Evolutionary conservation across 2,329 filamentous ascomycete species (phyloP).

Genomic region (Diaporthe aspalathi): DNA sequence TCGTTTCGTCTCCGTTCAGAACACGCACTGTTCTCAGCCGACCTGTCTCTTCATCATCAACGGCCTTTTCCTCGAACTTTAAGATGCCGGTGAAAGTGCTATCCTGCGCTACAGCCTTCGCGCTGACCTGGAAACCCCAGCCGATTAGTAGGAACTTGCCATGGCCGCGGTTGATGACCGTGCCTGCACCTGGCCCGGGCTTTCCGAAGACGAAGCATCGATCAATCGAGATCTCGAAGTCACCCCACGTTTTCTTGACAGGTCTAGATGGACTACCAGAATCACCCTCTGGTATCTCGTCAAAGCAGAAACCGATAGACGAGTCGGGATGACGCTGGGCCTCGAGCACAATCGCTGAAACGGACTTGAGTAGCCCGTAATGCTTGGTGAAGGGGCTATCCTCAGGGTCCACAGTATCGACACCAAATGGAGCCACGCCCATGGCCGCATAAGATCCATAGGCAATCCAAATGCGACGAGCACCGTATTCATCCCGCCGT

Average conservation of each 20-base stretch:
- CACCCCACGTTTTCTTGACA: constrained; percentile 39
- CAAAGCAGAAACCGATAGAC: constrained; percentile 19
- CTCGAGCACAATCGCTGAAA: constrained; percentile 15
- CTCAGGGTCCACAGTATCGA: background rate
- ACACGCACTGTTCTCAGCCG: constrained; percentile 48
- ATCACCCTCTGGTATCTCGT: background rate
- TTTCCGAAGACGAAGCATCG: constrained; percentile 49
- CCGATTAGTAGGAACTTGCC: constrained; percentile 45
- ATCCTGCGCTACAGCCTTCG: constrained; percentile 40
- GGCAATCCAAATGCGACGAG: constrained; percentile 55
- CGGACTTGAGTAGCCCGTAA: constrained; percentile 11
- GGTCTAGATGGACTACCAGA: background rate
- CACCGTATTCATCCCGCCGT: constrained; percentile 59
- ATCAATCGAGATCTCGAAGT: constrained; percentile 50
- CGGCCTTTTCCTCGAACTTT: constrained; percentile 45
- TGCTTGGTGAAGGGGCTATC: background rate
- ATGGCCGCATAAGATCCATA: constrained; percentile 4
- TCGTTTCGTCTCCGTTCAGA: constrained; percentile 56
- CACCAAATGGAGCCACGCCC: constrained; percentile 2
- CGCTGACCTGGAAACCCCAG: constrained; percentile 44
- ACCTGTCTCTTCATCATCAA: constrained; percentile 47
- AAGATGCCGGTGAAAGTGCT: constrained; percentile 45
- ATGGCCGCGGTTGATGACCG: constrained; percentile 44
- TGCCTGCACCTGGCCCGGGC: constrained; percentile 45
- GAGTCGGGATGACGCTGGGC: background rate